Conservation (phyloP, 805 yeast genomes). For the Candida succiphila region DNA sequence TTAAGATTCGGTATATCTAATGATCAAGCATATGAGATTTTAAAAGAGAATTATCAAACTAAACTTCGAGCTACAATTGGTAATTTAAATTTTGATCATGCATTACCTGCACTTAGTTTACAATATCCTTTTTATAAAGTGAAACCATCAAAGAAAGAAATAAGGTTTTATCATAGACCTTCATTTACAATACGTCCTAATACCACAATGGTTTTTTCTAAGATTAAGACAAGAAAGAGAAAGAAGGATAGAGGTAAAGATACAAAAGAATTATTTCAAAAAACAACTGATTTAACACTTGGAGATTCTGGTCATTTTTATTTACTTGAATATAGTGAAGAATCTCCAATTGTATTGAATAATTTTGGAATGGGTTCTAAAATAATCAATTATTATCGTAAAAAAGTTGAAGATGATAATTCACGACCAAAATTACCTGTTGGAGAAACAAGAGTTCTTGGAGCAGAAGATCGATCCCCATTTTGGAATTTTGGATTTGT, state of each 20-base stretch:
- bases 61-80: conserved; percentile 91
- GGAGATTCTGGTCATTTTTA: conserved; percentile 77
- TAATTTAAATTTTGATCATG: conserved; percentile 82
- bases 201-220: conserved; percentile 64
- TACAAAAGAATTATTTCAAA: conserved; percentile 59
- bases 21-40: conserved; percentile 73
- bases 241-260: conserved; percentile 86
- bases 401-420: conserved; percentile 68
- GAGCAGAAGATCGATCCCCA: conserved; percentile 94
- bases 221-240: conserved; percentile 67
- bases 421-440: conserved; percentile 79
- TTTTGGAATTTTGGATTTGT: conserved; percentile 98
- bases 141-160: conserved; percentile 50
- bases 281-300: conserved; percentile 65
- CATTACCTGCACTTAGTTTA: conserved; percentile 75
- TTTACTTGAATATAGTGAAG: conserved; percentile 85
- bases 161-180: conserved; percentile 76
- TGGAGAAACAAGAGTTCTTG: conserved; percentile 93
- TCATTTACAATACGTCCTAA: conserved; percentile 70
- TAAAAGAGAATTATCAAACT: conserved; percentile 80
- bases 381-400: conserved; percentile 85
- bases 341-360: conserved; percentile 70
- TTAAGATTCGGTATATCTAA: conserved; percentile 76
- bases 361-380: conserved; percentile 96
- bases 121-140: conserved; percentile 92